A percentile compares a stretch with the other conserved stretches of the same genome.
phyloP scores from a whole-genome alignment of 345 rosid genomes.

The Euphorbia peplus region DNA sequence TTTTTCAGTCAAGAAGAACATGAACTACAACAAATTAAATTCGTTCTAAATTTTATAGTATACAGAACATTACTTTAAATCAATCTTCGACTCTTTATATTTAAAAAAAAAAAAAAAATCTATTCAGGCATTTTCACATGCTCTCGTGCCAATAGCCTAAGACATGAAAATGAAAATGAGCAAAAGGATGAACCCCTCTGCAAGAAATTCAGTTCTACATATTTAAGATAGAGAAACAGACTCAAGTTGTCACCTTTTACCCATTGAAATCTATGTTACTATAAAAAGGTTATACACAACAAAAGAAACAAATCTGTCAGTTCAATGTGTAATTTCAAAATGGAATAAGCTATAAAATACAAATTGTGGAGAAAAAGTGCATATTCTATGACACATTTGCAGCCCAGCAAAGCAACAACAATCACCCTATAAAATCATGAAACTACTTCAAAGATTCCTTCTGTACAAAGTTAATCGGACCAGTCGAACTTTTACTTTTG shows the following conservation, averaged over 20 bases:
- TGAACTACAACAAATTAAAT: too few relatives aligned
- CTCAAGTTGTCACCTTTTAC: background rate
- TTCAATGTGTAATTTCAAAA: background rate
- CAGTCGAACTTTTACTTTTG: background rate
- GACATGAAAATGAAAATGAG: too few relatives aligned
- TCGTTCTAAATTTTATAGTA: too few relatives aligned
- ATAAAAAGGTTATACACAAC: background rate
- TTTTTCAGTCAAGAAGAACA: too few relatives aligned
- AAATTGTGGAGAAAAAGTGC: background rate
- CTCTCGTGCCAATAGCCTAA: too few relatives aligned
- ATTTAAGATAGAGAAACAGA: background rate
- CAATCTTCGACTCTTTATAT: too few relatives aligned
- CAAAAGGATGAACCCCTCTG: too few relatives aligned
- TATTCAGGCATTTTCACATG: too few relatives aligned
- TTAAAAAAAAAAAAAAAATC: too few relatives aligned
- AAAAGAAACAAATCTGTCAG: background rate
- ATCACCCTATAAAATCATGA: conserved; percentile 2
- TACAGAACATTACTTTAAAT: too few relatives aligned
- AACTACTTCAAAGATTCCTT: conserved; percentile 6
- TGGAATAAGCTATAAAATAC: background rate
- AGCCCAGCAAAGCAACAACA: conserved; percentile 4
- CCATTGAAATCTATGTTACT: too few relatives aligned
- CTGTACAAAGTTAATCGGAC: conserved; percentile 6
- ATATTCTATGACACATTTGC: conserved; percentile 4
- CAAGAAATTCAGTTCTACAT: too few relatives aligned